Evolutionary conservation across 2,329 filamentous ascomycete genomes (phyloP), one percentile per base, ranked within the genome.

Genomic region (Pseudocercospora vitis): DNA sequence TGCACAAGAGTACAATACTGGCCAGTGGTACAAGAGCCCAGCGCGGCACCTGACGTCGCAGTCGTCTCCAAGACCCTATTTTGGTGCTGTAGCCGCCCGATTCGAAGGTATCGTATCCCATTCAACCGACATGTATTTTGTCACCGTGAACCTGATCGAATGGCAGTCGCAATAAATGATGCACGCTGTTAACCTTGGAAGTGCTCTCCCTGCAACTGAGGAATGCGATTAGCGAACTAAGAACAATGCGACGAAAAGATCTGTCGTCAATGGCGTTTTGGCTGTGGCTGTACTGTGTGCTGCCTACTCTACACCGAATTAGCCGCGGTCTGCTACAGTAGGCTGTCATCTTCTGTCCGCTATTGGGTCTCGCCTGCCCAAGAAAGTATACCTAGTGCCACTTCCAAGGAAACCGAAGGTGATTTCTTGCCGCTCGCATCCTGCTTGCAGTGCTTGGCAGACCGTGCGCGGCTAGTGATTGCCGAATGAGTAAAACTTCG

Each of bases 21-120:
- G 35, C 28, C 16, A 51, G 7, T 7, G 46, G 19, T 7, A 21
- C 33, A 28, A 31, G 45, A 16, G 35, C 48, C 48, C 48, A 55
- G 40, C 53, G 48, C 11, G 53, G 53, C 7, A 55, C n/a, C 7
- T 19, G 18, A 14, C 40, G 48, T 7, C 31, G 33, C 26, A 47
- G 23, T 33, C 53, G 48, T 26, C 48, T 47, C 52, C 52, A 51
- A 21, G 39, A 37, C 18, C 35, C 35, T 40, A 40, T 40, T 4
- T 11, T 40, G 18, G 12, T 40, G 35, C 14, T 11, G 35, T 47
- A 31, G 23, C 14, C 26, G 7, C 12, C n/a, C n/a, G 6, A 4
- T 28, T 14, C 31, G 32, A 35, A 33, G 19, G 23, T 55, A 26
- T 50, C 40, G 42, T 50, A 40, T n/a, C n/a, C n/a, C n/a, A n/a